These are phyloP conservation scores for Fusarium liriodendri DNA, from an alignment of 2,329 filamentous ascomycete genomes.

Conservation along the genomic window DNA sequence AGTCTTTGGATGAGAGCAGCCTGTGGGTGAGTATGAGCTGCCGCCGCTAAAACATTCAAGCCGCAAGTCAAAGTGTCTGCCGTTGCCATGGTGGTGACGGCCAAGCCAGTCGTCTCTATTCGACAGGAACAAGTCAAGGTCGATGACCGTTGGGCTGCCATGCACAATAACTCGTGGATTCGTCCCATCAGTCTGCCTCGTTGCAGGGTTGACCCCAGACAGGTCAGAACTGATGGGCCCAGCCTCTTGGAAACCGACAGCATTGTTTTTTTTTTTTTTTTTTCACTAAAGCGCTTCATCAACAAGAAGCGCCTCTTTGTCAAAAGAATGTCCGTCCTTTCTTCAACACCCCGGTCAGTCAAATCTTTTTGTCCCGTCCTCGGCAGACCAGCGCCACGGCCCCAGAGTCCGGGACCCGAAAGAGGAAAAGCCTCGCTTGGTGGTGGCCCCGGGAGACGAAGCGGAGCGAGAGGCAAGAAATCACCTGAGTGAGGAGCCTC, in stretches of 20 bases:
- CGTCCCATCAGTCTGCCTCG: neutral
- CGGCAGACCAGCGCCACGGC: slow-evolving; percentile 11
- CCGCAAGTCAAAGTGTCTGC: neutral
- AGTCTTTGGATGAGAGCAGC: neutral
- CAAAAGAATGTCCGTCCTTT: slow-evolving; percentile 3
- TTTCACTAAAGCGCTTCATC: neutral
- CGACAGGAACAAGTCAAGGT: neutral
- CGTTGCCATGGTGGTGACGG: slow-evolving; percentile 13
- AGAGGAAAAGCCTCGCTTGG: slow-evolving; percentile 16
- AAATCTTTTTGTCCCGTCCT: slow-evolving; percentile 13
- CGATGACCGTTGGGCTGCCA: neutral
- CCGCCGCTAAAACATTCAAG: neutral
- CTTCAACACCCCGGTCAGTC: slow-evolving; percentile 17
- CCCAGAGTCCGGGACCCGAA: slow-evolving; percentile 11
- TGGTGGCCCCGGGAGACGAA: slow-evolving; percentile 8
- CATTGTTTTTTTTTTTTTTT: neutral
- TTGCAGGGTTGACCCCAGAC: slow-evolving; percentile 1
- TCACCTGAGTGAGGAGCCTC: slow-evolving; percentile 32
- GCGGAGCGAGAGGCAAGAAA: slow-evolving; percentile 5
- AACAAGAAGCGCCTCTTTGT: neutral
- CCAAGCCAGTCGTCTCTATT: neutral
- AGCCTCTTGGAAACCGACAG: neutral
- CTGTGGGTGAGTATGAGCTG: neutral
- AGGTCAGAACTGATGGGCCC: neutral
- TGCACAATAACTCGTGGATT: slow-evolving; percentile 1